These are phyloP conservation scores for Fraxinus pennsylvanica DNA, from an alignment of 257 asterid genomes.

Conservation along the genomic window DNA sequence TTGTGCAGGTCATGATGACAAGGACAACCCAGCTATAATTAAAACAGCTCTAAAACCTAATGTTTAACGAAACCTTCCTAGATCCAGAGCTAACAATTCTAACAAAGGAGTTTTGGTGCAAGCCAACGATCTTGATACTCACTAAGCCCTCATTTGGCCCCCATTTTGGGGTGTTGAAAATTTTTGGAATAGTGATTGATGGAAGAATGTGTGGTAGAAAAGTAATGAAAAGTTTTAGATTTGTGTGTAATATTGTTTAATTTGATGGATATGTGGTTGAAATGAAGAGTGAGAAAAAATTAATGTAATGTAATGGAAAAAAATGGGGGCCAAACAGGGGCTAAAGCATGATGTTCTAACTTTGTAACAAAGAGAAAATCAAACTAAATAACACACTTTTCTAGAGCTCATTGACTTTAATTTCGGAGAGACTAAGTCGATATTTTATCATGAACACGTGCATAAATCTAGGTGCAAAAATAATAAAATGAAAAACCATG, in stretches of 20 bases:
- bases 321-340: too few relatives aligned
- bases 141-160: not conserved
- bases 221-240: too few relatives aligned
- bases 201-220: too few relatives aligned
- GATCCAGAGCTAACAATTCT: constrained; percentile 1
- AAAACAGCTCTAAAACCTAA: constrained; percentile 2
- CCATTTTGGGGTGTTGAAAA: too few relatives aligned
- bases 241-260: too few relatives aligned
- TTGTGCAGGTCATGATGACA: not conserved
- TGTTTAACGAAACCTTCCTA: not conserved
- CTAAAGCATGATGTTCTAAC: not conserved
- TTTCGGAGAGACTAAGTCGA: not conserved
- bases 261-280: too few relatives aligned
- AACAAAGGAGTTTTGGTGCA: not conserved
- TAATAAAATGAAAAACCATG: not conserved
- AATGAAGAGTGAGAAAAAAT: too few relatives aligned
- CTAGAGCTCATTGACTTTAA: not conserved
- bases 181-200: too few relatives aligned
- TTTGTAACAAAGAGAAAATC: not conserved
- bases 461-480: not conserved
- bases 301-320: too few relatives aligned
- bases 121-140: constrained; percentile 12
- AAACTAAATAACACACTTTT: constrained; percentile 5
- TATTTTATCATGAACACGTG: constrained; percentile 8
- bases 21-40: constrained; percentile 11